Evolutionary conservation across 148 eudicot species (phyloP).

Genomic region (Arbutus unedo): DNA sequence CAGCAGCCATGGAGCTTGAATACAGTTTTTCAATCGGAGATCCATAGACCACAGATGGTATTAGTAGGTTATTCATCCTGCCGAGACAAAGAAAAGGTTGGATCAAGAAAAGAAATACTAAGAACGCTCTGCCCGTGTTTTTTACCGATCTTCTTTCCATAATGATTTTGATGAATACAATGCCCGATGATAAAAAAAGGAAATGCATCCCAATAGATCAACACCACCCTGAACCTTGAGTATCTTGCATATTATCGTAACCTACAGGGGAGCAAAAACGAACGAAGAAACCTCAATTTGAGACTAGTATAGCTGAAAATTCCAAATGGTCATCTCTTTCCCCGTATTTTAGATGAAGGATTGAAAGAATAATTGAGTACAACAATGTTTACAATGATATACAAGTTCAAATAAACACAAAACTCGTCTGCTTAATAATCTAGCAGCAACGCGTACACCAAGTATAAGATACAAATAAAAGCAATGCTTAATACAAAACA

Average conservation of each 20-base stretch:
- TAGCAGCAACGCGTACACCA: not conserved
- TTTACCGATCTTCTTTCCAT: too few species aligned
- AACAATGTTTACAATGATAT: not conserved
- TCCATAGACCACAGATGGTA: too few species aligned
- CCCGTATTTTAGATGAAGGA: not conserved
- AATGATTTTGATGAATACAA: too few species aligned
- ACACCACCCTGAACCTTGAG: not conserved
- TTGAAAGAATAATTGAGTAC: not conserved
- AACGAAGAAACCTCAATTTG: not conserved
- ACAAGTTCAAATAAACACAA: not conserved
- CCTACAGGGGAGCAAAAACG: not conserved
- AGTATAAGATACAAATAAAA: not conserved
- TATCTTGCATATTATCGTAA: not conserved
- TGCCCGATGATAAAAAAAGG: too few species aligned
- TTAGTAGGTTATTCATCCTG: too few species aligned
- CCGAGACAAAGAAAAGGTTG: too few species aligned
- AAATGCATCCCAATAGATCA: not conserved
- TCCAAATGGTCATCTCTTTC: not conserved
- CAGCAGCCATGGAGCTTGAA: too few species aligned
- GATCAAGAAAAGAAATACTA: too few species aligned
- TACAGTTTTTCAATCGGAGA: too few species aligned
- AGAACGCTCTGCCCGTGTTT: too few species aligned
- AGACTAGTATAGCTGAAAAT: not conserved
- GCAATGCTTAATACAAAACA: slow-evolving; percentile 4
- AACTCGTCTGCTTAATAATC: not conserved